Evolutionary conservation across 306 rosid genomes (phyloP).

Genomic region (Citrullus colocynthis): DNA sequence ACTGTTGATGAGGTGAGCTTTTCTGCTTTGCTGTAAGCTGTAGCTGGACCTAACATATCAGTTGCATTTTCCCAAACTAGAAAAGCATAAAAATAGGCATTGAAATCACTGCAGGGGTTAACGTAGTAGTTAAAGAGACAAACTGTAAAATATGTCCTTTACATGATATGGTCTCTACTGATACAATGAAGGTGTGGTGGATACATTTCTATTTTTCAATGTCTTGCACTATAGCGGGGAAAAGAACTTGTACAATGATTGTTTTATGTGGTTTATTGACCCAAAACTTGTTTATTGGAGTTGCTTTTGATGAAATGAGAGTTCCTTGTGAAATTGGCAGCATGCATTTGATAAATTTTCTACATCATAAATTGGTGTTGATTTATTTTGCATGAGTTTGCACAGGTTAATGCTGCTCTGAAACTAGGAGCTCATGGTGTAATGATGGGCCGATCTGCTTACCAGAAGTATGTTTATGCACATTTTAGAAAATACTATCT

Average conservation of each 20-base stretch:
- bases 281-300: neutral
- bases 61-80: neutral
- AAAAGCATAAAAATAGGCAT: neutral
- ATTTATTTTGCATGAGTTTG: slow-evolving; percentile 7
- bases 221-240: neutral
- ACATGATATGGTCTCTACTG: neutral
- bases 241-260: neutral
- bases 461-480: slow-evolving; percentile 40
- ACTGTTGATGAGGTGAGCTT: slow-evolving; percentile 68
- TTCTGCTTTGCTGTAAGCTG: neutral
- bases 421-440: slow-evolving; percentile 91
- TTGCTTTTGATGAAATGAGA: neutral
- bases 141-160: neutral
- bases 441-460: slow-evolving; percentile 96
- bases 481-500: neutral
- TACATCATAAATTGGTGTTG: neutral
- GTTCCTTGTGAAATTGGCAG: neutral
- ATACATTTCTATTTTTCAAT: neutral
- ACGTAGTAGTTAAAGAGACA: neutral
- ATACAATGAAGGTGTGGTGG: neutral
- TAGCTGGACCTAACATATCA: neutral
- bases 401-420: slow-evolving; percentile 68
- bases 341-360: neutral
- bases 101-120: neutral
- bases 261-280: neutral